Evolutionary conservation across 352 stramenopile species (phyloP), one percentile per base, ranked within the genome.

Genomic region (Peronospora belbahrii): DNA sequence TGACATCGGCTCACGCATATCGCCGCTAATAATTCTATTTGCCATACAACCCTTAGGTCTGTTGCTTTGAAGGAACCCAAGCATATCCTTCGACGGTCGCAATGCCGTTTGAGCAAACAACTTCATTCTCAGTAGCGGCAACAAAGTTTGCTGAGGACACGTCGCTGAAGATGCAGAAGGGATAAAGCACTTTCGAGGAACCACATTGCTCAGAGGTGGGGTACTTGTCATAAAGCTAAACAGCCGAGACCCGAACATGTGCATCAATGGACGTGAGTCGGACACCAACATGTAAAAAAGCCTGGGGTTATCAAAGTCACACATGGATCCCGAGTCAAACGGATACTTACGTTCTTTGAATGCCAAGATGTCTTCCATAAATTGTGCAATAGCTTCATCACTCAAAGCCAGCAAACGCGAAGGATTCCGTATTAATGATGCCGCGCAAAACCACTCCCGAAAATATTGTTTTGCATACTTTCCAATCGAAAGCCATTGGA

Each of bases 401-500:
- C 62, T 74, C 11, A 85, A 53, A 2, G 34, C 49, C 30, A 63
- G 20, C 38, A 63, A 42, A 11, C 63, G 55, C 23, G 59, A 67
- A 20, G 50, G 44, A 27, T 59, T 67, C 4, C 39, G 51, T 8
- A 35, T 56, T 23, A 47, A 58, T 7, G 62, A 59, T 1, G 57
- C 32, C 23, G 59, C 53, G 45, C 77, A 86, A 46, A 89, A 87
- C 77, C 77, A 89, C 11, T 63, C 39, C 0, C 70, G 67, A 43
- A 87, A 89, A 25, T 79, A 85, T 47, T 85, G 74, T 27, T 87
- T 89, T 0, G 74, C 74, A 28, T 82, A 85, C 36, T 85, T 87
- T 15, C 68, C 74, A 38, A 89, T 76, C 8, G 77, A 71, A 4
- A 89, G 62, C 77, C 77, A 89, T 50, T 87, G 70, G 4, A 89